A percentile compares a stretch with the other conserved stretches of the same genome.
These are phyloP conservation scores for Camelina neglecta DNA, from an alignment of 345 rosid genomes.

Conservation along the genomic window DNA sequence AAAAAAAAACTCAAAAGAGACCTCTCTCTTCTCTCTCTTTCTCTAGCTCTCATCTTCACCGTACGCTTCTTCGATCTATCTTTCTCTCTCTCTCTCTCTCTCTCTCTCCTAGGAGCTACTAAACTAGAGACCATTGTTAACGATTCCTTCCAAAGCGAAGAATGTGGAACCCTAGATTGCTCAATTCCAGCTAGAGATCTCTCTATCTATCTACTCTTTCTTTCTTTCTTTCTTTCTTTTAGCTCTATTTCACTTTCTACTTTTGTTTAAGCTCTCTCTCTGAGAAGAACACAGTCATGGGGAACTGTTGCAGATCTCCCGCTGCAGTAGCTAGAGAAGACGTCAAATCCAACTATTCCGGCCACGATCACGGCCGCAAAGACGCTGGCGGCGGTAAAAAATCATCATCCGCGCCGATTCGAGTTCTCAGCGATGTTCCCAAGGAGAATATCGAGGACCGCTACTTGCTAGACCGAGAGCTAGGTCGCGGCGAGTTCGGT, in stretches of 20 bases:
- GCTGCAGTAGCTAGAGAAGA: slow-evolving; percentile 97
- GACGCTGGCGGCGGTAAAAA: slow-evolving; percentile 61
- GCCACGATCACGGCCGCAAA: slow-evolving; percentile 71
- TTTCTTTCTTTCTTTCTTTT: neutral
- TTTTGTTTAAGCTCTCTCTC: slow-evolving; percentile 14
- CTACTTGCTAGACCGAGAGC: slow-evolving; percentile 91
- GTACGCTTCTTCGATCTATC: slow-evolving; percentile 45
- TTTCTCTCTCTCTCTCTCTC: slow-evolving; percentile 34
- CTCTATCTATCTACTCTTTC: neutral
- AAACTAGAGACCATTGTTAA: slow-evolving; percentile 11
- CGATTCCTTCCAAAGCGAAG: slow-evolving; percentile 25
- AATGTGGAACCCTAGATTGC: slow-evolving; percentile 59
- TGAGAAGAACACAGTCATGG: slow-evolving; percentile 52
- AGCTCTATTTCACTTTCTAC: slow-evolving; percentile 11
- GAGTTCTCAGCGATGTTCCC: slow-evolving; percentile 74
- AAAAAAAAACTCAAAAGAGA: slow-evolving; percentile 25
- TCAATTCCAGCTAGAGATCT: slow-evolving; percentile 45
- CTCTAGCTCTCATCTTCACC: slow-evolving; percentile 43
- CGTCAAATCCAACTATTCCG: slow-evolving; percentile 80
- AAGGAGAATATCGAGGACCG: slow-evolving; percentile 92
- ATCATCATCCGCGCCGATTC: slow-evolving; percentile 53
- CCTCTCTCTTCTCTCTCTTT: slow-evolving; percentile 3
- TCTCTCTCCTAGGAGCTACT: slow-evolving; percentile 17
- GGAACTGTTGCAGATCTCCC: slow-evolving; percentile 99
- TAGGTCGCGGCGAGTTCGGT: slow-evolving; percentile 99